Evolutionary conservation across 2,329 filamentous ascomycete species (phyloP), one percentile per base, ranked within the genome.

Genomic region (Penicillium sp.): DNA sequence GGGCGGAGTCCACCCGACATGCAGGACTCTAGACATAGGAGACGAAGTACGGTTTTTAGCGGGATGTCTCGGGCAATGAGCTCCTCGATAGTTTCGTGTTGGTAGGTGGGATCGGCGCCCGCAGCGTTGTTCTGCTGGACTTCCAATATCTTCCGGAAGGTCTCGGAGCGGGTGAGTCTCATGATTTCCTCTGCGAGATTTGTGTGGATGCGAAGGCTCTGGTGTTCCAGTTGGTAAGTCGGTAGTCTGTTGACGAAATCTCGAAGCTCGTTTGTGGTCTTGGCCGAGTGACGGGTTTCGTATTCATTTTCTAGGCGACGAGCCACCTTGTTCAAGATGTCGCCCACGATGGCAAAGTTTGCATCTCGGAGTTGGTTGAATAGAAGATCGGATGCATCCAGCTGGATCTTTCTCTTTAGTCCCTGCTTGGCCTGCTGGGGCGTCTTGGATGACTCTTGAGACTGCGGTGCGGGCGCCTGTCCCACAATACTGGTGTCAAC

Each of bases 211-310:
- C 93, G 90, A n/a, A 95, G 75, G 62, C 88, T 95, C 59, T 92
- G 86, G 63, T 96, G 90, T 68, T 98, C 93, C 41, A 90, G 86
- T 71, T 97, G 92, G 62, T 95, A 95, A 9, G 84, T 86, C 0
- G 93, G 92, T 24, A 98, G 76, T 67, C 95, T 95, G 60, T 86
- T 85, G n/a, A 98, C 93, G 66, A 97, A 96, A 23, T 95, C 90
- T 59, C 90, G 88, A 28, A 98, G 81, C 67, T 98, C 93, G 3
- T 89, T 84, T 15, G 93, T 90, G 1, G 88, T 91, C 67, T 93
- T 95, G 4, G 88, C 87, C 42, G 82, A 83, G 67, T 95, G 89
- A 53, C 92, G 87, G 56, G 81, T 87, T 65, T 97, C 90, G 66
- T 95, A 95, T 64, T 96, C 91, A 59, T 76, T 88, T 63, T 87